These are phyloP conservation scores for Zoysia matrella DNA, from an alignment of 202 grass and related monocot genomes.

Conservation along the genomic window DNA sequence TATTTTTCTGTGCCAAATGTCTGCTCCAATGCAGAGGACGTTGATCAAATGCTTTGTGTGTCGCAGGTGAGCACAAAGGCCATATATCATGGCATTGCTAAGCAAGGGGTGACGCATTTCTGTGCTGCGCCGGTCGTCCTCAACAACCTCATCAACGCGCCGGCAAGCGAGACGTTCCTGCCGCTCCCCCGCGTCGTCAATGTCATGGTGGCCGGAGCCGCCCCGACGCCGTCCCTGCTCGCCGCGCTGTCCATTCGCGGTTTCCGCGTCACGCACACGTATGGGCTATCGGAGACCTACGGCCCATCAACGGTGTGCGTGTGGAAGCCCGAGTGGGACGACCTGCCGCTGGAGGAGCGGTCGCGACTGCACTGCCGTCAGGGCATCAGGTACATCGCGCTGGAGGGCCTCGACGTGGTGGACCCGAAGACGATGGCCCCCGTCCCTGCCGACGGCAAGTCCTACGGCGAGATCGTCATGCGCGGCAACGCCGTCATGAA, in stretches of 20 bases:
- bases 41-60: not conserved
- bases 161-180: conserved; percentile 63
- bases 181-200: conserved; percentile 64
- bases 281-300: conserved; percentile 88
- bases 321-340: conserved; percentile 89
- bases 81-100: conserved; percentile 57
- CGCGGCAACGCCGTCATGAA: conserved; percentile 87
- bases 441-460: conserved; percentile 65
- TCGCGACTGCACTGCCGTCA: conserved; percentile 67
- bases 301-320: conserved; percentile 67
- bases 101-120: conserved; percentile 78
- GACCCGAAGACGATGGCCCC: conserved; percentile 71
- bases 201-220: conserved; percentile 68
- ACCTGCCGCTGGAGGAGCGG: conserved; percentile 64
- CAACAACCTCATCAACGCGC: conserved; percentile 78
- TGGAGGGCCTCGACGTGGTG: conserved; percentile 71
- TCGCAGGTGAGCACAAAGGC: conserved; percentile 67
- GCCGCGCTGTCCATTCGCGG: conserved; percentile 60
- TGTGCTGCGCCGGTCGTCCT: conserved; percentile 76
- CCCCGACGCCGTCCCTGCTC: conserved; percentile 74
- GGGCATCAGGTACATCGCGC: conserved; percentile 66
- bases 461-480: conserved; percentile 78
- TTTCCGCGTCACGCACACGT: conserved; percentile 81
- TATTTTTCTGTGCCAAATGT: not conserved
- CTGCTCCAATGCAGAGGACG: not conserved